A percentile compares a stretch with the other conserved stretches of the same genome.
phyloP scores from a whole-genome alignment of 495 filamentous ascomycete genomes.

The Hyphodiscus hymeniophilus region DNA sequence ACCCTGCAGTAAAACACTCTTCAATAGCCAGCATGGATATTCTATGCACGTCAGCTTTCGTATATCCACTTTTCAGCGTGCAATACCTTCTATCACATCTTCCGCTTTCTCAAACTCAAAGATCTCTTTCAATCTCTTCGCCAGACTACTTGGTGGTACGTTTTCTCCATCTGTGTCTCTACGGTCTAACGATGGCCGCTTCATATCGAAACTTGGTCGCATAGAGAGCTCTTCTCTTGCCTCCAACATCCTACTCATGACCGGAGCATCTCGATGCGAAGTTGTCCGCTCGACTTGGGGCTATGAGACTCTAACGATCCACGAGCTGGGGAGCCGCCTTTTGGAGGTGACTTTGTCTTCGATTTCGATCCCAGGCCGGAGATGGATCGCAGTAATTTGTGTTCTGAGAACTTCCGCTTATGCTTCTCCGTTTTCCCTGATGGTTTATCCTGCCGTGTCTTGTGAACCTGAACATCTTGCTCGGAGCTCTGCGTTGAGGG shows the following conservation, averaged over 20 bases:
- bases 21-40: slow-evolving; percentile 90
- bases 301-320: slow-evolving; percentile 2
- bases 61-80: not conserved
- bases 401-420: slow-evolving; percentile 51
- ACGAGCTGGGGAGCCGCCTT: slow-evolving; percentile 1
- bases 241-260: slow-evolving; percentile 77
- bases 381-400: slow-evolving; percentile 50
- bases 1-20: slow-evolving; percentile 86
- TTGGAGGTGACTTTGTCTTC: slow-evolving; percentile 23
- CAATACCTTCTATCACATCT: slow-evolving; percentile 68
- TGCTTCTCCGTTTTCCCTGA: slow-evolving; percentile 29
- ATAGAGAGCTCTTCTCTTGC: slow-evolving; percentile 60
- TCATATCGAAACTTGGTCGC: slow-evolving; percentile 44
- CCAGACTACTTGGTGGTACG: slow-evolving; percentile 44
- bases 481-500: slow-evolving; percentile 9
- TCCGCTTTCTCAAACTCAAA: slow-evolving; percentile 79
- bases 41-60: slow-evolving; percentile 38
- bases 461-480: slow-evolving; percentile 16
- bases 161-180: slow-evolving; percentile 27
- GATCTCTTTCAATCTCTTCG: slow-evolving; percentile 71
- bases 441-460: slow-evolving; percentile 11
- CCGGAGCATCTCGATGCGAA: slow-evolving; percentile 43
- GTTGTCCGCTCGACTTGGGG: slow-evolving; percentile 8
- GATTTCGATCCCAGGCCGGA: slow-evolving; percentile 37
- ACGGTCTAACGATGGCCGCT: slow-evolving; percentile 29